Conservation (phyloP, 345 rosid genomes). For the Geranium brycei region DNA sequence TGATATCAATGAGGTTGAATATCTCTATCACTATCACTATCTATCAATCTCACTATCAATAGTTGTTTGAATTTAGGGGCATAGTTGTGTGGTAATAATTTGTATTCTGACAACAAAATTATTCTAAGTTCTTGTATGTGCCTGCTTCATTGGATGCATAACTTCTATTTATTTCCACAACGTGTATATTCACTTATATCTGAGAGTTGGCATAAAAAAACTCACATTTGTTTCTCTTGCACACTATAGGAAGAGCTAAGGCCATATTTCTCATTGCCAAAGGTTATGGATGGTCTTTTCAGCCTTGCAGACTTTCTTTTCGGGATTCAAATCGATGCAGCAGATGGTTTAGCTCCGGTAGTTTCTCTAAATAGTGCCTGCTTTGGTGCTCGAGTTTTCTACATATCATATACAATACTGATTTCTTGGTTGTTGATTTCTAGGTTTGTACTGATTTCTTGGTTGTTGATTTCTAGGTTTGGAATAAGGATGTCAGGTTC, state of each 20-base stretch:
- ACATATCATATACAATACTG: conserved; percentile 8
- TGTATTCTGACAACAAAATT: no score
- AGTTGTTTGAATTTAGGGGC: no score
- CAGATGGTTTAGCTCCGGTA: conserved; percentile 94
- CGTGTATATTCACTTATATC: neutral
- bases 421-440: conserved; percentile 11
- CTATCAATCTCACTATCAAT: conserved; percentile 1
- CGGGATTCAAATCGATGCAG: conserved; percentile 60
- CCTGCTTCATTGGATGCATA: no score
- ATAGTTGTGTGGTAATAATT: no score
- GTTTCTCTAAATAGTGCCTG: conserved; percentile 9
- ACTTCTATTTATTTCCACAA: neutral
- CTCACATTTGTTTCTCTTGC: conserved; percentile 3
- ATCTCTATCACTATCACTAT: conserved; percentile 1
- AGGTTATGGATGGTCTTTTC: conserved; percentile 80
- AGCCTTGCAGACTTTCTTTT: conserved; percentile 57
- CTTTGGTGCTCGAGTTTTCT: conserved; percentile 1
- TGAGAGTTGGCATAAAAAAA: neutral
- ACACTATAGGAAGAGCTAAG: conserved; percentile 64
- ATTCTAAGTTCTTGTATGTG: neutral
- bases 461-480: conserved; percentile 41
- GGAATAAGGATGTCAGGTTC: conserved; percentile 79
- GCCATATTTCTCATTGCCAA: conserved; percentile 80
- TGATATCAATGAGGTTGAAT: conserved; percentile 68
- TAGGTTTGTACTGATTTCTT: conserved; percentile 45